Evolutionary conservation across 148 eudicot species (phyloP).

Genomic region (Vaccinium corymbosum): DNA sequence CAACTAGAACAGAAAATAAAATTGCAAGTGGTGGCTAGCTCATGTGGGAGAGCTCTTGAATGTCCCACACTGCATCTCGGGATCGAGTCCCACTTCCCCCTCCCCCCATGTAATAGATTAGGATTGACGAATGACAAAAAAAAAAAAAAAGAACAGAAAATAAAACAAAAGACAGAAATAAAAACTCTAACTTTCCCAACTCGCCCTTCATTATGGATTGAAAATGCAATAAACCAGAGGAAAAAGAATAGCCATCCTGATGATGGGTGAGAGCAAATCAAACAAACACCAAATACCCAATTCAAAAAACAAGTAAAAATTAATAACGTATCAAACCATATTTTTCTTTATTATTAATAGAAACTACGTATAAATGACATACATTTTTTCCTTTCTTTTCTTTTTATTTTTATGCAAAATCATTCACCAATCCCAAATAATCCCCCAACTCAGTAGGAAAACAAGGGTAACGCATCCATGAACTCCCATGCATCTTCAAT

Average conservation of each 20-base stretch:
- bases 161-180: too few relatives aligned
- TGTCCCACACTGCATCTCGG: too few relatives aligned
- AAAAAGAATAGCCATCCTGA: neutral
- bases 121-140: neutral
- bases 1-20: too few relatives aligned
- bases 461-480: conserved; percentile 48
- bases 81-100: too few relatives aligned
- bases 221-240: neutral
- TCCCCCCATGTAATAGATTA: too few relatives aligned
- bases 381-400: neutral
- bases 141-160: too few relatives aligned
- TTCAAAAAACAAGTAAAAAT: neutral
- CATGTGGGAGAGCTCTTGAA: too few relatives aligned
- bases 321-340: neutral
- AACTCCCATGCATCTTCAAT: conserved; percentile 34
- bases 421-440: conserved; percentile 32
- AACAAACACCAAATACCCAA: neutral
- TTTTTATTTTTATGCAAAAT: neutral
- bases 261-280: neutral
- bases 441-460: conserved; percentile 35
- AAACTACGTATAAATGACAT: neutral
- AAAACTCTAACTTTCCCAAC: too few relatives aligned
- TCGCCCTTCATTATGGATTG: neutral
- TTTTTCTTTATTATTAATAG: neutral
- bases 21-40: too few relatives aligned